Percentiles rank a stretch among this genome's conserved stretches.
These are phyloP conservation scores for Erysimum cheiri DNA, from an alignment of 441 rosid species.

Conservation along the genomic window DNA sequence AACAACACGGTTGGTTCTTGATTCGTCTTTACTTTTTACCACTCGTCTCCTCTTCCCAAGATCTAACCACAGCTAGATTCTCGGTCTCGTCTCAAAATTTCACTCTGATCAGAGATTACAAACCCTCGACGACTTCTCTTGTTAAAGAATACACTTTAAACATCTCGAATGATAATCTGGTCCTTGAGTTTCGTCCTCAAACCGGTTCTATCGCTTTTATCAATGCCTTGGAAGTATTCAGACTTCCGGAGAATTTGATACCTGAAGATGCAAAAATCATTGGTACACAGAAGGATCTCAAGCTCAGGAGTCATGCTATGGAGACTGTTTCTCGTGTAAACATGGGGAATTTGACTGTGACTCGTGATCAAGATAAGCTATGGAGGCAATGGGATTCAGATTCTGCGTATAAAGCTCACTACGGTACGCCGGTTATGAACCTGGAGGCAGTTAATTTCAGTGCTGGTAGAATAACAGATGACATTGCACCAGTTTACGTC, in stretches of 20 bases:
- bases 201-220: conserved; percentile 65
- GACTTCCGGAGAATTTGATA: conserved; percentile 63
- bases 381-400: conserved; percentile 87
- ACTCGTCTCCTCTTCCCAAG: conserved; percentile 44
- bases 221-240: conserved; percentile 78
- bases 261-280: conserved; percentile 54
- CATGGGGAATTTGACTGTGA: conserved; percentile 78
- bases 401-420: conserved; percentile 45
- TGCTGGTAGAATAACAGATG: conserved; percentile 47
- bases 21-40: conserved; percentile 84
- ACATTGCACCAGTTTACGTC: conserved; percentile 69
- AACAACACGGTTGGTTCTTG: conserved; percentile 61
- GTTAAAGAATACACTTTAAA: conserved; percentile 72
- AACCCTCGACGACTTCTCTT: conserved; percentile 35
- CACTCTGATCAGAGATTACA: conserved; percentile 63
- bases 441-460: conserved; percentile 58
- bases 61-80: conserved; percentile 68
- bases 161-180: conserved; percentile 50
- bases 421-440: conserved; percentile 45
- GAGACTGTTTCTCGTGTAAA: conserved; percentile 83
- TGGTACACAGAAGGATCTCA: conserved; percentile 36
- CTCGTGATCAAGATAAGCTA: conserved; percentile 59
- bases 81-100: conserved; percentile 73
- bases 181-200: conserved; percentile 58
- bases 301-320: conserved; percentile 52